Conservation (phyloP, 2,329 filamentous ascomycete species). For the Xylariaceae sp. region DNA sequence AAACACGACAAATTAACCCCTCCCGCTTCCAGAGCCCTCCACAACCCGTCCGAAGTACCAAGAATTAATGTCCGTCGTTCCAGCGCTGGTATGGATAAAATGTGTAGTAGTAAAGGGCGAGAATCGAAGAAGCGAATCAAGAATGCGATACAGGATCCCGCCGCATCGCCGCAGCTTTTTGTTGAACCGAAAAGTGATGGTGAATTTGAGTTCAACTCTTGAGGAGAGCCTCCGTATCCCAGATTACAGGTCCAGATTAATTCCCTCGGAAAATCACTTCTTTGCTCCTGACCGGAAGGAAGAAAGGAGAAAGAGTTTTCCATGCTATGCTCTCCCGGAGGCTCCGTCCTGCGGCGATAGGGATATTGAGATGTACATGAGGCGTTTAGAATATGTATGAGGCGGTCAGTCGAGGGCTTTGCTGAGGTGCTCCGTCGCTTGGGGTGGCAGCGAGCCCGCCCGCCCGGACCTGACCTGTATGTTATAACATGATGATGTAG, state of each 20-base stretch:
- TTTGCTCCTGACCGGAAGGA: neutral
- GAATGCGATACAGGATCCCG: neutral
- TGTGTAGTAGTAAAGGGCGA: neutral
- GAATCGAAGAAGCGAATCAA: too few relatives aligned
- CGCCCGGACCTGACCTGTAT: too few relatives aligned
- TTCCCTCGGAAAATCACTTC: neutral
- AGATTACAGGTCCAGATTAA: slow-evolving; percentile 1
- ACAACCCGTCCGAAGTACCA: neutral
- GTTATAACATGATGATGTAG: slow-evolving; percentile 5
- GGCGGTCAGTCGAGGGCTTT: neutral
- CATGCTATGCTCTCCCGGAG: neutral
- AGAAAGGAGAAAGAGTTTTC: neutral
- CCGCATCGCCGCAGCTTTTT: neutral
- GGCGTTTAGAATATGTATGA: neutral
- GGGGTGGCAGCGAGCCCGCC: too few relatives aligned
- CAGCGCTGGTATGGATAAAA: slow-evolving; percentile 7
- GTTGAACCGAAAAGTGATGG: neutral
- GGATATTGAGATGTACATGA: too few relatives aligned
- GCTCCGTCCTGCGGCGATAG: slow-evolving; percentile 4
- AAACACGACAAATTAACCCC: too few relatives aligned
- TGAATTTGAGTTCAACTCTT: neutral
- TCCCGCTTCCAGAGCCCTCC: slow-evolving; percentile 13
- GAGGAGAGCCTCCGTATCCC: slow-evolving; percentile 2
- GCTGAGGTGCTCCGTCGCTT: neutral
- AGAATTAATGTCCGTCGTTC: slow-evolving; percentile 10